phyloP scores from a whole-genome alignment of 768 basidiomycete genomes.

The Lactarius hengduanensis region DNA sequence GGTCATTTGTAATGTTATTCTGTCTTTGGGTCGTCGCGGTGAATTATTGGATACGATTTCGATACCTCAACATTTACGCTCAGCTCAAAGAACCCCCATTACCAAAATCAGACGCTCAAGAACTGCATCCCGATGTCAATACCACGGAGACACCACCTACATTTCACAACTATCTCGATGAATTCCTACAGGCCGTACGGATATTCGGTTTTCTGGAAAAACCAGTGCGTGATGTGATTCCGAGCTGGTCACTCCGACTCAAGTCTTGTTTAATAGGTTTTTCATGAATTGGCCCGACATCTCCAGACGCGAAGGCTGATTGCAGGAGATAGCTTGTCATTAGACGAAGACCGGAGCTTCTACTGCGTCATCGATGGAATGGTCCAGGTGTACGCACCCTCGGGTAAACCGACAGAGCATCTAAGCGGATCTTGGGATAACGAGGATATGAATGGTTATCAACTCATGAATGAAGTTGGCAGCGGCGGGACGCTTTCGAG shows the following conservation, averaged over 20 bases:
- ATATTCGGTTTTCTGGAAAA: slow-evolving; percentile 99
- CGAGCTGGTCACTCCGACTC: background rate
- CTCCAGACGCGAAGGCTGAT: slow-evolving; percentile 93
- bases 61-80: slow-evolving; percentile 72
- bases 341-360: slow-evolving; percentile 92
- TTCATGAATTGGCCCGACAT: slow-evolving; percentile 95
- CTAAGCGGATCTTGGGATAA: slow-evolving; percentile 67
- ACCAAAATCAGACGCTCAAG: slow-evolving; percentile 78
- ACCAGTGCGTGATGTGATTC: slow-evolving; percentile 57
- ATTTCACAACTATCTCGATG: slow-evolving; percentile 96
- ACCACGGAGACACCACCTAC: slow-evolving; percentile 66
- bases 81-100: slow-evolving; percentile 80
- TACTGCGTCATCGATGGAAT: slow-evolving; percentile 99
- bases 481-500: slow-evolving; percentile 94
- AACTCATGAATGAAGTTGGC: slow-evolving; percentile 93
- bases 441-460: slow-evolving; percentile 92
- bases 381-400: slow-evolving; percentile 87
- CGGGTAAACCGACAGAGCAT: slow-evolving; percentile 51
- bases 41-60: slow-evolving; percentile 84
- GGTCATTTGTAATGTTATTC: slow-evolving; percentile 82
- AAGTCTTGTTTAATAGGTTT: slow-evolving; percentile 54
- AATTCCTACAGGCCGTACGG: slow-evolving; percentile 93
- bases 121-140: slow-evolving; percentile 91
- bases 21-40: slow-evolving; percentile 60
- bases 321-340: slow-evolving; percentile 90